These are phyloP conservation scores for Anisodus tanguticus DNA, from an alignment of 257 asterid species.

Conservation along the genomic window DNA sequence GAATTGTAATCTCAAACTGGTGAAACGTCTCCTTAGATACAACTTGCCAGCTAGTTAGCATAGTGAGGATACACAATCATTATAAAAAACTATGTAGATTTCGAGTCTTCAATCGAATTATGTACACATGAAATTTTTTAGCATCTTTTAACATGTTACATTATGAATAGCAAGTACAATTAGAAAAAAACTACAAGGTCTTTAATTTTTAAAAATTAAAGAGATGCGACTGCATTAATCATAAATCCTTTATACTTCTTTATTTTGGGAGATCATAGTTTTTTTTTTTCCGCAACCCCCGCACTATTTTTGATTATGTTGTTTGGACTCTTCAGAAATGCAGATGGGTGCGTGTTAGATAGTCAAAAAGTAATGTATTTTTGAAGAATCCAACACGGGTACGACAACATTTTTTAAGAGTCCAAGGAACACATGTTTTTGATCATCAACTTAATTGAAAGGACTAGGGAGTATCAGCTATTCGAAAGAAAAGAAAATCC, in stretches of 20 bases:
- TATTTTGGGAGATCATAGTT: too few relatives aligned
- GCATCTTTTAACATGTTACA: neutral
- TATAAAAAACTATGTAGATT: neutral
- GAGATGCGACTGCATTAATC: too few relatives aligned
- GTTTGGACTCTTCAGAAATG: too few relatives aligned
- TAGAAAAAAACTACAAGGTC: neutral
- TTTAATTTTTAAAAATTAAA: neutral
- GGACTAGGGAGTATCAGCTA: neutral
- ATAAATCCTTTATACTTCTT: too few relatives aligned
- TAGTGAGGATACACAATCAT: neutral
- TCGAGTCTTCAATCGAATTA: too few relatives aligned
- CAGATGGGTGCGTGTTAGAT: too few relatives aligned
- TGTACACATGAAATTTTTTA: neutral
- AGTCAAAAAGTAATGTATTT: too few relatives aligned
- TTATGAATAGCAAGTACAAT: neutral
- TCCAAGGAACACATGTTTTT: too few relatives aligned
- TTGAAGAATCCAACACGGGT: too few relatives aligned
- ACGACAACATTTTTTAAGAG: too few relatives aligned
- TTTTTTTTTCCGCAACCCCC: too few relatives aligned
- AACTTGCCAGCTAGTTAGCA: slow-evolving; percentile 8
- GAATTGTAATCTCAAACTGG: neutral
- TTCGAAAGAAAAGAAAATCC: neutral
- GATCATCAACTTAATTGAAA: neutral
- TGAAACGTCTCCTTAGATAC: neutral
- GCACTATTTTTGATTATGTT: too few relatives aligned